These are phyloP conservation scores for Xylariaceae sp. DNA, from an alignment of 2,329 filamentous ascomycete species.

Conservation along the genomic window DNA sequence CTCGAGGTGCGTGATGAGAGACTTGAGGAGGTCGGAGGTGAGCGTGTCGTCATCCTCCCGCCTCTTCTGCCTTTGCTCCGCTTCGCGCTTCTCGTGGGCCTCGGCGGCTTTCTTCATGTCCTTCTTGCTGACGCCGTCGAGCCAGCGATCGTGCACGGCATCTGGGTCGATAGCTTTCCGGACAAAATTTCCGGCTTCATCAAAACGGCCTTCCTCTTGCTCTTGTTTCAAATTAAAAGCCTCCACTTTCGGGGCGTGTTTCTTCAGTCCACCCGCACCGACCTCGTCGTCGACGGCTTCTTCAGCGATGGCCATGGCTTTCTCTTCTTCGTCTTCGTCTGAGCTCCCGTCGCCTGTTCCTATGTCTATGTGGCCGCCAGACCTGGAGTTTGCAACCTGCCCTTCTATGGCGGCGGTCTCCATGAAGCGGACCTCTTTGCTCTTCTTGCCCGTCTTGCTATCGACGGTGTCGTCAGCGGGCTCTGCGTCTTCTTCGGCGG, in stretches of 20 bases:
- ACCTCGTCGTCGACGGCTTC: constrained; percentile 84
- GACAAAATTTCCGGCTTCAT: constrained; percentile 87
- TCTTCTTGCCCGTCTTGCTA: constrained; percentile 54
- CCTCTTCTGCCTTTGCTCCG: constrained; percentile 68
- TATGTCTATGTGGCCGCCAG: constrained; percentile 68
- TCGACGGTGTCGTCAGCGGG: constrained; percentile 53
- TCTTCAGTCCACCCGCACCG: constrained; percentile 85
- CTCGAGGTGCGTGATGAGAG: constrained; percentile 71
- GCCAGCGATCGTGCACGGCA: constrained; percentile 86
- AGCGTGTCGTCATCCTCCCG: constrained; percentile 72
- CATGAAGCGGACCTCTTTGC: constrained; percentile 60
- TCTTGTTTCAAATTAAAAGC: constrained; percentile 93
- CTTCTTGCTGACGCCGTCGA: constrained; percentile 89
- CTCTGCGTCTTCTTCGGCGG: constrained; percentile 56
- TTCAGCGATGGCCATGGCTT: constrained; percentile 72
- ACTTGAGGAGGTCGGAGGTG: constrained; percentile 69
- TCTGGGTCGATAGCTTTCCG: constrained; percentile 87
- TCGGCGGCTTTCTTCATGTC: constrained; percentile 86
- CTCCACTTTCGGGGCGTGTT: constrained; percentile 88
- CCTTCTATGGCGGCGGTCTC: constrained; percentile 69
- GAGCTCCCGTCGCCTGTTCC: constrained; percentile 56
- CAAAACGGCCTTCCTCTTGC: constrained; percentile 89
- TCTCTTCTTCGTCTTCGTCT: constrained; percentile 65
- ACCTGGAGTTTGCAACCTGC: constrained; percentile 70
- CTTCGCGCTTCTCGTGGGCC: constrained; percentile 81